Evolutionary conservation across 2,329 filamentous ascomycete species (phyloP).

Genomic region (Paecilomyces variotii): DNA sequence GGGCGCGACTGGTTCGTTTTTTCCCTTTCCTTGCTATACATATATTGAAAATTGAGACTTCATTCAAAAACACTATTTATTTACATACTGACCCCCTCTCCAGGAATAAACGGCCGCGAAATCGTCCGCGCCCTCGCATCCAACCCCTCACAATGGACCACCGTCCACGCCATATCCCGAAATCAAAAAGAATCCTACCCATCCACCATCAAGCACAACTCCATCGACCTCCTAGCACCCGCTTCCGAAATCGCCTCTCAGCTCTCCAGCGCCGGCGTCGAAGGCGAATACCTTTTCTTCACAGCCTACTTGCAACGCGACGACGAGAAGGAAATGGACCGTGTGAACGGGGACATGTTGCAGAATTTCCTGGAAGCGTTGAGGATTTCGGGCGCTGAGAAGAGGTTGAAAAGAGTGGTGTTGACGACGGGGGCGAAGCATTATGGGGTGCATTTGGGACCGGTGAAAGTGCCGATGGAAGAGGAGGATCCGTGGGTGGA

Average conservation of each 20-base stretch:
- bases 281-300: conserved; percentile 34
- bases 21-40: background rate
- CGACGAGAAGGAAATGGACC: conserved; percentile 25
- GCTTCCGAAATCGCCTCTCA: conserved; percentile 29
- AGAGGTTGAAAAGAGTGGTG: conserved; percentile 40
- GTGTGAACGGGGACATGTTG: conserved; percentile 38
- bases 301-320: conserved; percentile 35
- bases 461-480: conserved; percentile 40
- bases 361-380: conserved; percentile 42
- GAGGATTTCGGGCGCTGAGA: conserved; percentile 32
- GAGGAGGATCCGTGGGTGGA: conserved; percentile 42
- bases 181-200: conserved; percentile 30
- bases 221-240: conserved; percentile 29
- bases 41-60: no score
- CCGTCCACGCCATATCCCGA: conserved; percentile 32
- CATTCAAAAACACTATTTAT: no score
- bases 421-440: conserved; percentile 45
- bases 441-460: conserved; percentile 46
- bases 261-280: conserved; percentile 26
- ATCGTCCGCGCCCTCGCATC: background rate
- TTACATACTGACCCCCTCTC: background rate
- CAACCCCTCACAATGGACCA: background rate
- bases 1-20: no score
- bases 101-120: background rate
- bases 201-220: conserved; percentile 29